Percentiles rank a stretch among this genome's conserved stretches.
These are phyloP conservation scores for Puccinia sorghi DNA, from an alignment of 1,284 basidiomycete species.

Conservation along the genomic window DNA sequence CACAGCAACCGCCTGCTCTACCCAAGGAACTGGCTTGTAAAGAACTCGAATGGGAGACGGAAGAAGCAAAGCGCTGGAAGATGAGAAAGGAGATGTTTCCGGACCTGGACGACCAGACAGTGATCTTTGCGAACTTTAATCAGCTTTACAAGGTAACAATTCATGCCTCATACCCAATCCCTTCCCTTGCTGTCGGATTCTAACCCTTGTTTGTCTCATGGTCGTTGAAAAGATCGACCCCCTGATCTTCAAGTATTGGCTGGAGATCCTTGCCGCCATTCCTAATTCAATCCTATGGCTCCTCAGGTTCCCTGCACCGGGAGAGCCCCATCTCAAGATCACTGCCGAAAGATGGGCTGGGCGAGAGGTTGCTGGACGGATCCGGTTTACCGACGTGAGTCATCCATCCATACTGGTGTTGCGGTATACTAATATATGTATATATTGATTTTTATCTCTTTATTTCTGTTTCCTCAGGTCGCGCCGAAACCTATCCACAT, in stretches of 20 bases:
- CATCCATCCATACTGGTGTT: background rate
- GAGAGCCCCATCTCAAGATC: conserved; percentile 64
- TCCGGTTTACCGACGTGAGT: conserved; percentile 66
- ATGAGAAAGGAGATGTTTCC: conserved; percentile 63
- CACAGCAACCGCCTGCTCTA: conserved; percentile 50
- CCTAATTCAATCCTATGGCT: conserved; percentile 67
- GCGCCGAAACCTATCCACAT: conserved; percentile 64
- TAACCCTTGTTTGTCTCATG: conserved; percentile 4
- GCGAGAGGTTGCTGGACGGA: conserved; percentile 63
- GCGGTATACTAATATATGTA: background rate
- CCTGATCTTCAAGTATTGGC: conserved; percentile 65
- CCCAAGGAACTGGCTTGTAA: conserved; percentile 46
- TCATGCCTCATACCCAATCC: background rate
- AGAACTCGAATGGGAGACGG: conserved; percentile 62
- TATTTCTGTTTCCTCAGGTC: conserved; percentile 2
- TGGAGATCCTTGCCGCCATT: conserved; percentile 64
- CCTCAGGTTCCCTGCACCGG: conserved; percentile 66
- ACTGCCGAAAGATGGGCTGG: conserved; percentile 65
- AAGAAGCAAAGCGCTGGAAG: conserved; percentile 62
- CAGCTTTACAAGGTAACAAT: conserved; percentile 61
- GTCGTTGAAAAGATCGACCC: conserved; percentile 61
- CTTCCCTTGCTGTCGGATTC: background rate
- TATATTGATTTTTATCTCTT: background rate
- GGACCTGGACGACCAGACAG: conserved; percentile 61
- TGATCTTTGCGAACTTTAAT: conserved; percentile 69